phyloP scores from a whole-genome alignment of 805 yeast genomes.

The Phaffomyces opuntiae region DNA sequence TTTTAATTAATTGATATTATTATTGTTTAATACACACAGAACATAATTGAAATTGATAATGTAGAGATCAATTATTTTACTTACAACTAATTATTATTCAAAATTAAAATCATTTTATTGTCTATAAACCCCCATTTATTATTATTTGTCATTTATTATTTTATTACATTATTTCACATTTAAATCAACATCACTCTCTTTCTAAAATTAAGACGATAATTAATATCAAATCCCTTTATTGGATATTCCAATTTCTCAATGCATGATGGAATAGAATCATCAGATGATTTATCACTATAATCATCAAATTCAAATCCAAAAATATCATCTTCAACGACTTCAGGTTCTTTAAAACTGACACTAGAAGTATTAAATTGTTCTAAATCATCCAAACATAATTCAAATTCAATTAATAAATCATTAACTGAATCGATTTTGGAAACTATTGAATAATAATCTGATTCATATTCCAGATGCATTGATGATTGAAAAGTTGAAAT shows the following conservation, averaged over 20 bases:
- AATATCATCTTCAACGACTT: neutral
- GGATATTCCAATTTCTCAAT: neutral
- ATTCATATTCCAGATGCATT: neutral
- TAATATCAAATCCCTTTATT: neutral
- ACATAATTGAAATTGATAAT: no score
- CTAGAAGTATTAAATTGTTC: no score
- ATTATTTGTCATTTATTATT: no score
- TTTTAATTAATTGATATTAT: no score
- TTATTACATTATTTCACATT: neutral
- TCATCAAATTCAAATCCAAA: constrained; percentile 4
- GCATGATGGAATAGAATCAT: no score
- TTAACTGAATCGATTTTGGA: constrained; percentile 1
- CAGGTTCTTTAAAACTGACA: neutral
- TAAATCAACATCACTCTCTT: neutral
- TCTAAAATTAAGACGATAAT: constrained; percentile 4
- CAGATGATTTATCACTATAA: neutral
- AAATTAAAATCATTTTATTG: no score
- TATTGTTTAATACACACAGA: no score
- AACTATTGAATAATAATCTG: constrained; percentile 1
- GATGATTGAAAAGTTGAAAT: no score
- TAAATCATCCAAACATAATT: neutral
- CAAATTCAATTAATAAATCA: neutral
- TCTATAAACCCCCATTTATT: no score
- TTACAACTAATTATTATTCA: no score
- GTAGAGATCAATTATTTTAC: no score